Base-by-base conservation (phyloP, 208 protist genomes). In the Crithidia brevicula region DNA sequence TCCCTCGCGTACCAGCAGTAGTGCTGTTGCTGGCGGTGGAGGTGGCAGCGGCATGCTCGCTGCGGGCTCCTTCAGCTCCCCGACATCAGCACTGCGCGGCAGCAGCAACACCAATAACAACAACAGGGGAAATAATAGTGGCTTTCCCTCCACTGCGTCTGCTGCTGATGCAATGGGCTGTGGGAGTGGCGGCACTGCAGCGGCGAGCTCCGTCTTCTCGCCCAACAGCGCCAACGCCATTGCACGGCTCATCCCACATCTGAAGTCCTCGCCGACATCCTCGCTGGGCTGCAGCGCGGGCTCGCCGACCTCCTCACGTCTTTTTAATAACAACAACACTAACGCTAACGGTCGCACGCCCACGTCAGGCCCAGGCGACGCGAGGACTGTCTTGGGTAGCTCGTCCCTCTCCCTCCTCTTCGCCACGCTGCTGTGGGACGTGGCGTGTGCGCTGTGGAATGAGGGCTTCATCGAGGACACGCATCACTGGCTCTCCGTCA, bases 381-480 rank as follows among this genome's bases (percentile, higher is more conserved):
- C n/a, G n/a, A n/a, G n/a, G n/a, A n/a, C n/a, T n/a, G n/a, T n/a
- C n/a, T n/a, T n/a, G n/a, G n/a, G n/a, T n/a, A n/a, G n/a, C n/a
- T n/a, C 60, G 22, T 88, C 69, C 0, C 60, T 74, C 18, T 67
- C 69, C 25, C 43, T 74, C 18, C 61, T 74, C 33, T 68, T 74
- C 61, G 73, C 79, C 2, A 75, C 77, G 5, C 60, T 93, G 38
- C 46, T 84, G 46, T 89, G 81, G 81, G 76, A 93, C 60, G 75
- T 74, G 1, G 79, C 81, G 13, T 83, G 73, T 52, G 78, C 71
- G 36, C 59, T 86, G 33, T 93, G 87, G 87, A 63, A 77, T 33
- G 73, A 83, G 10, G 87, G 87, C 42, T 70, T 81, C 22, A 47
- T 93, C 33, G 77, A 77, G 49, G 82, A 88, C 34, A 74, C 81